Conservation (phyloP, 495 filamentous ascomycete genomes). For the Xylaria grammica region DNA sequence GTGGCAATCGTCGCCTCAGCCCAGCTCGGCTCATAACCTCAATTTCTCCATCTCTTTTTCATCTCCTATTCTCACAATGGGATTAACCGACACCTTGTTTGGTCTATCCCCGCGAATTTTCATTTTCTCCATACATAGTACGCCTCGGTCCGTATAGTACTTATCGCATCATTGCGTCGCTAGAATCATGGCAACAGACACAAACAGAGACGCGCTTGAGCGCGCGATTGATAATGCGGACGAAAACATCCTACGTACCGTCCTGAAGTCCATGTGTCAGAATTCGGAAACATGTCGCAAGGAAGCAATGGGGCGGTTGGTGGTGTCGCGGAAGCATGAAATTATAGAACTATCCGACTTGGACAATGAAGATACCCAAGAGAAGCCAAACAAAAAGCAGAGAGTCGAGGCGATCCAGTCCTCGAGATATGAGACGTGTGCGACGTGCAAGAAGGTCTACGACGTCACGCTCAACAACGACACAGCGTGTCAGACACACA, state of each 20-base stretch:
- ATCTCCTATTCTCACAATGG: too few species aligned
- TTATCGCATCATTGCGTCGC: neutral
- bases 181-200: neutral
- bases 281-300: conserved; percentile 14
- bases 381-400: conserved; percentile 8
- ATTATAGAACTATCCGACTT: conserved; percentile 16
- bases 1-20: too few species aligned
- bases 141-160: neutral
- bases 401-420: neutral
- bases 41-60: too few species aligned
- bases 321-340: conserved; percentile 13
- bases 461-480: conserved; percentile 19
- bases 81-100: too few species aligned
- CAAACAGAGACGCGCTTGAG: neutral
- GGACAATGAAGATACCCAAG: neutral
- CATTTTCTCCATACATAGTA: neutral
- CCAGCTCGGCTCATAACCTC: too few species aligned
- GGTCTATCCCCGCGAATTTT: neutral
- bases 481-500: conserved; percentile 12
- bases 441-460: conserved; percentile 10
- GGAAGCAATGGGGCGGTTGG: conserved; percentile 2
- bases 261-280: conserved; percentile 20
- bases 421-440: conserved; percentile 7
- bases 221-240: conserved; percentile 10
- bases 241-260: neutral